Evolutionary conservation across 2,329 filamentous ascomycete species (phyloP), one percentile per base, ranked within the genome.

Genomic region (Fusarium sarcochroum): DNA sequence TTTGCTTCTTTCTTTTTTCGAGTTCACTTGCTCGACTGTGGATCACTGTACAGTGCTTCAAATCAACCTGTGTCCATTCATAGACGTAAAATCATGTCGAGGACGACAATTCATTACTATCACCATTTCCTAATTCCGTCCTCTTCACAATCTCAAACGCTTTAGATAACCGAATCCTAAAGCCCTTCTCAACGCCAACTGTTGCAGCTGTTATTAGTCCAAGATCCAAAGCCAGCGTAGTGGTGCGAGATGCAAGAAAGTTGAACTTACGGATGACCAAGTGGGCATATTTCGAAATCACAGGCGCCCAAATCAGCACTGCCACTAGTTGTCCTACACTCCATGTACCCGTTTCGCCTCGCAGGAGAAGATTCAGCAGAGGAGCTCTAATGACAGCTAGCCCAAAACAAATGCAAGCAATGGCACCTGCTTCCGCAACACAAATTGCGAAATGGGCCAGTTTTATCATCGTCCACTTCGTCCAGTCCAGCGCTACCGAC

Each of bases 251-350:
- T 21, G 9, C 5, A 3, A 13, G 38, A 41, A 14, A 21, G n/a
- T 4, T 8, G 0, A 4, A 63, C 64, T 52, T 23, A 67, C 64
- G 52, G 8, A 67, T 20, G 6, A 50, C 52, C 9, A 67, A 20
- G 14, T 67, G 58, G 2, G 59, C 17, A 15, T 67, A 67, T 17
- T 67, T 67, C 0, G 64, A 35, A 27, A 67, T 54, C 5, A 67
- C 63, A 0, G 64, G 63, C 2, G 40, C 64, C 64, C 58, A 67
- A 2, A 67, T 47, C 3, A 67, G 5, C 1, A 67, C 63, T 0
- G 64, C 63, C 0, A 67, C 52, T 1, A 67, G 10, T 4, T 67
- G 63, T 2, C 64, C 64, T 1, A 67, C 57, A 18, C 63, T 54
- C 64, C 64, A 67, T 3, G 47, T 65, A 0, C 62, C 53, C 0